phyloP scores from a whole-genome alignment of 352 stramenopile species.

The Saprolegnia parasitica region DNA sequence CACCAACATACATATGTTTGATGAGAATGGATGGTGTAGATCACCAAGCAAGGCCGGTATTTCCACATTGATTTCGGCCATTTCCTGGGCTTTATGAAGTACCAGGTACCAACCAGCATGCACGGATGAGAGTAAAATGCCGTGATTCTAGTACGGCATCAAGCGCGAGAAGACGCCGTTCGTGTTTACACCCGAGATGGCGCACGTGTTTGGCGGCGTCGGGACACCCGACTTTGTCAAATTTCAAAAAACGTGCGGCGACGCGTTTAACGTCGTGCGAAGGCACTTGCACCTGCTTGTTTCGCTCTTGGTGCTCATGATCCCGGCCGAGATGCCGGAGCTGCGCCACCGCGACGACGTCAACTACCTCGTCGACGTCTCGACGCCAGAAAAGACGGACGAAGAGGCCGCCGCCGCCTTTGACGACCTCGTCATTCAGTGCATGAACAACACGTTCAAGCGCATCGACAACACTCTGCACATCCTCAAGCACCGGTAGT shows the following conservation, averaged over 20 bases:
- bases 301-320: conserved; percentile 80
- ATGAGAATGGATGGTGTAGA: conserved; percentile 36
- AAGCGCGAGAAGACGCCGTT: conserved; percentile 79
- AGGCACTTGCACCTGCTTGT: conserved; percentile 85
- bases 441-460: conserved; percentile 81
- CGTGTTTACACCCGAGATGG: conserved; percentile 86
- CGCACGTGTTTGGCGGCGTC: conserved; percentile 69
- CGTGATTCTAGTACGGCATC: conserved; percentile 56
- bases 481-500: conserved; percentile 44
- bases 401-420: conserved; percentile 64
- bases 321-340: conserved; percentile 80
- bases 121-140: not conserved
- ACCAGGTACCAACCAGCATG: conserved; percentile 40
- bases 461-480: conserved; percentile 84
- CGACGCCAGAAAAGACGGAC: conserved; percentile 63
- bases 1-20: not conserved
- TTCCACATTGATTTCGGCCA: conserved; percentile 89
- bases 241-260: conserved; percentile 67
- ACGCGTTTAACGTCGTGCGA: conserved; percentile 67
- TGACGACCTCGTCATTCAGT: conserved; percentile 73
- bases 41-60: conserved; percentile 69
- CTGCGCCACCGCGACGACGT: conserved; percentile 76
- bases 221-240: conserved; percentile 66
- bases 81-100: conserved; percentile 85
- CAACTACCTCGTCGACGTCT: conserved; percentile 76